Base-by-base conservation (phyloP, 2,329 filamentous ascomycete genomes). In the Calonectria pseudoturangicola region DNA sequence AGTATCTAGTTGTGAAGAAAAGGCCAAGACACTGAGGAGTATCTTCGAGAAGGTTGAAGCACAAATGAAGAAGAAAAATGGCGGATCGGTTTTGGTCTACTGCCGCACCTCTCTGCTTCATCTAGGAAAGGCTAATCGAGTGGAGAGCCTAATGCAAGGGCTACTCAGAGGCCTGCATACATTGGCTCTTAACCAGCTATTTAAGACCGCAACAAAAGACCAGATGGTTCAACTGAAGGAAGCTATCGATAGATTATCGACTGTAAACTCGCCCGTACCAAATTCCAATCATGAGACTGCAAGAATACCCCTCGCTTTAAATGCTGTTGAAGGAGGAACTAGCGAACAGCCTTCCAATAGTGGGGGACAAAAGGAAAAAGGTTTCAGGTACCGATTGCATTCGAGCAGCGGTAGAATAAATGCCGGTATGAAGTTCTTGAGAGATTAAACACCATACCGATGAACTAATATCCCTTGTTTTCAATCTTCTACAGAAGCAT, bases 241-340 rank as follows among this genome's bases (percentile, higher is more conserved):
- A 45, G 68, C 68, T n/a, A 65, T 65, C 51, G 68, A 65, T 45
- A 45, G 27, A 33, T 30, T 70, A 48, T 70, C 58, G 39, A 70
- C 65, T 10, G 47, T 70, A 27, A 25, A 70, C 45, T 56, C 68
- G 47, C 50, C 48, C 45, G 18, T 70, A 33, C 36, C 33, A 36
- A 47, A 70, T 60, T 66, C 60, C 21, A 21, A 21, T 21, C 21
- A 21, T 21, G 21, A 21, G 21, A 21, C 21, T 21, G 21, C 21
- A 21, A 21, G 21, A 21, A 21, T 21, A 21, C 21, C 21, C 21
- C 21, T 21, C 21, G 21, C 21, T 21, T 21, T 21, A 21, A 21
- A 21, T 21, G 21, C 21, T 21, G 21, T 21, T 21, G 21, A 21
- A 21, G 21, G 21, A 21, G 21, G 21, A 21, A 21, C 21, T 21